These are phyloP conservation scores for Fraxinus velutina DNA, from an alignment of 305 asterid species.

Conservation along the genomic window DNA sequence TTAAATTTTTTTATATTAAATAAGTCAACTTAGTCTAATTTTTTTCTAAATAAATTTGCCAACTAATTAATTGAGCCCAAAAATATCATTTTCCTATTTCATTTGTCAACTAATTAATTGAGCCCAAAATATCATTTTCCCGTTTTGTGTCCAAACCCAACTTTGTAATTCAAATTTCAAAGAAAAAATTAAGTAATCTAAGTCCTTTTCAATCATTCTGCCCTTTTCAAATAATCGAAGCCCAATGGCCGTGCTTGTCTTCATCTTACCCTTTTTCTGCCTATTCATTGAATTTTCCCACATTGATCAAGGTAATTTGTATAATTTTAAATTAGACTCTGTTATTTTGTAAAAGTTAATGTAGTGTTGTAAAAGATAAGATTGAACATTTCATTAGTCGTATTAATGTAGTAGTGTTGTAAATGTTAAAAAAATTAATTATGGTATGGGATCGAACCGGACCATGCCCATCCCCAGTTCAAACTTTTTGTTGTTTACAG, in stretches of 20 bases:
- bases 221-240: background rate
- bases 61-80: background rate
- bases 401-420: background rate
- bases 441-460: background rate
- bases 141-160: background rate
- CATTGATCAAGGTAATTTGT: background rate
- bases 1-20: no score
- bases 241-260: background rate
- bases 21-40: background rate
- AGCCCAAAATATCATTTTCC: background rate
- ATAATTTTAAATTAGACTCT: background rate
- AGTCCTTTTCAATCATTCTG: background rate
- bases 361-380: background rate
- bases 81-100: background rate
- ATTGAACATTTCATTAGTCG: background rate
- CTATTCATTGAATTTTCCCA: background rate
- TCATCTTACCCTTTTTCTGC: background rate
- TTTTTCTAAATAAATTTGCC: background rate
- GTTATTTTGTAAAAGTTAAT: background rate
- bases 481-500: background rate
- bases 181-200: background rate
- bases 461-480: background rate
- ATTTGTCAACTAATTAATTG: background rate
- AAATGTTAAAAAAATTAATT: no score
- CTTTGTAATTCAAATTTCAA: background rate